Evolutionary conservation across 495 filamentous ascomycete species (phyloP).

Genomic region (Xylaria castorea): DNA sequence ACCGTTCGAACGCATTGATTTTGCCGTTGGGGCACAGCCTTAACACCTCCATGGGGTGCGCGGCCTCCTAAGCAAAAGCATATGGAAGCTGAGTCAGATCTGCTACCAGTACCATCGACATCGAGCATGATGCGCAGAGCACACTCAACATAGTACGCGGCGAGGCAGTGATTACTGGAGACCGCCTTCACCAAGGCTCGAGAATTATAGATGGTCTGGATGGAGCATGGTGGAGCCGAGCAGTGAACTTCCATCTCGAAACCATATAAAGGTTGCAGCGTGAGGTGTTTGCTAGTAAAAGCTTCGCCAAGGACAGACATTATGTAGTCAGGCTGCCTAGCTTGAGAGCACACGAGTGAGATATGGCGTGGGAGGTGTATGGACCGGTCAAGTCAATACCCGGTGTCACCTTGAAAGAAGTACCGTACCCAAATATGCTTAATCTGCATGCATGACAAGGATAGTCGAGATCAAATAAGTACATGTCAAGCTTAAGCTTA

Average conservation of each 20-base stretch:
- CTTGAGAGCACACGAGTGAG: background rate
- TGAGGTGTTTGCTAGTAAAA: background rate
- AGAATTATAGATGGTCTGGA: background rate
- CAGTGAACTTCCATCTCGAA: background rate
- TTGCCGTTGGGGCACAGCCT: too few relatives aligned
- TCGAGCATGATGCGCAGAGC: background rate
- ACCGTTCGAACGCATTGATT: background rate
- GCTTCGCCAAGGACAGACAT: background rate
- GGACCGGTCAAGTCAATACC: background rate
- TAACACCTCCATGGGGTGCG: background rate
- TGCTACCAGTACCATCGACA: background rate
- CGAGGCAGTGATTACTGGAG: background rate
- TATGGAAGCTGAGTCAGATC: background rate
- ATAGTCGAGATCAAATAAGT: background rate
- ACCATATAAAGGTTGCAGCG: background rate
- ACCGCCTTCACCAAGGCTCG: background rate
- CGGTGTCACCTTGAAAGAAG: background rate
- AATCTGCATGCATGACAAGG: conserved; percentile 1
- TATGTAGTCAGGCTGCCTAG: background rate
- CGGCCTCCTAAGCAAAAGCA: background rate
- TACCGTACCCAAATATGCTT: background rate
- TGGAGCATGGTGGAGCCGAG: background rate
- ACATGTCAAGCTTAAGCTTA: background rate
- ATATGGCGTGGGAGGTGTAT: background rate
- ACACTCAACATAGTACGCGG: background rate